A percentile compares a stretch with the other conserved stretches of the same genome.
phyloP scores from a whole-genome alignment of 805 yeast genomes.

The Teunomyces aglyptinius region DNA sequence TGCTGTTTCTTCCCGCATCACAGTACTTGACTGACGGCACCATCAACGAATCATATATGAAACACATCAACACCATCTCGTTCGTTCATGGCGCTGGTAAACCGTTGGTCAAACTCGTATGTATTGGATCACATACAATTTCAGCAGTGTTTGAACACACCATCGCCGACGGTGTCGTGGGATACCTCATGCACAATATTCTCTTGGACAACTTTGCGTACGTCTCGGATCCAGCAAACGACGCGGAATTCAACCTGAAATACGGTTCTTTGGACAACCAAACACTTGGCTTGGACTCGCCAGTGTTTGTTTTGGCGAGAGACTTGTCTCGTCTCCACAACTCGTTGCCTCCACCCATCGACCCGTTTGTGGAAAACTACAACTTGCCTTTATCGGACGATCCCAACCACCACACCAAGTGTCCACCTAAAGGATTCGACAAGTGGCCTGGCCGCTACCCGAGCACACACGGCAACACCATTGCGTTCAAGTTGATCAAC shows the following conservation, averaged over 20 bases:
- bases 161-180: conserved; percentile 39
- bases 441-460: conserved; percentile 35
- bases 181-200: conserved; percentile 32
- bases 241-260: conserved; percentile 4
- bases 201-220: conserved; percentile 27
- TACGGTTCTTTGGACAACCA: conserved; percentile 11
- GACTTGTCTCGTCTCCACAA: conserved; percentile 21
- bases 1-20: conserved; percentile 13
- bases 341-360: conserved; percentile 37
- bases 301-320: conserved; percentile 19
- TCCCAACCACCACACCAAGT: conserved; percentile 21
- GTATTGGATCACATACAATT: conserved; percentile 21
- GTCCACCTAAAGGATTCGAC: conserved; percentile 16
- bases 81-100: conserved; percentile 22
- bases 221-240: conserved; percentile 11
- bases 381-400: conserved; percentile 27
- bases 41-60: conserved; percentile 30
- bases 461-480: conserved; percentile 11
- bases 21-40: conserved; percentile 13
- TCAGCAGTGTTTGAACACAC: conserved; percentile 36
- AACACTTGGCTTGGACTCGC: conserved; percentile 5
- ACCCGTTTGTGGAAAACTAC: conserved; percentile 25
- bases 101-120: conserved; percentile 29
- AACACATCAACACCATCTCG: conserved; percentile 14
- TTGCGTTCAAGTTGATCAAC: conserved; percentile 27